Evolutionary conservation across 371 early-diverging fungal genomes (phyloP), one percentile per base, ranked within the genome.

Genomic region (Syncephalis plumigaleata): DNA sequence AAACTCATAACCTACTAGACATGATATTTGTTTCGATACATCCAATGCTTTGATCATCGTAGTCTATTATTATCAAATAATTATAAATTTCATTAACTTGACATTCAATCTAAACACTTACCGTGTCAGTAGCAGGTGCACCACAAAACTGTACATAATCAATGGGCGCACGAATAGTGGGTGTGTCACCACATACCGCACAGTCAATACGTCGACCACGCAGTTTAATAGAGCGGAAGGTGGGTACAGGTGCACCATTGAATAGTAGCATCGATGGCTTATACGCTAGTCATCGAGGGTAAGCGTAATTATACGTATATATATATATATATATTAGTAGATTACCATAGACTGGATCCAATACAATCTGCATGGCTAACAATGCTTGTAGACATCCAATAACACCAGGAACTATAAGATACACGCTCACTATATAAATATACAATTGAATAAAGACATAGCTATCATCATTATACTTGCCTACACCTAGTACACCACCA

Each of bases 401-500:
- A 25, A 95, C 67, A 5, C 99, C 99, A 0, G 91, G 84, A 2
- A 96, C 91, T 71, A 49, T 16, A 17, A 5, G 26, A 23, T 17
- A 8, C 2, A 36, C 17, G 13, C 25, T 26, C 24, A 27, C 13
- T 15, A 7, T 24, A 7, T 39, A 16, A 44, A 21, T n/a, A 50
- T 42, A 36, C 4, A 3, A 52, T 0, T 21, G 4, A 20, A 23
- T 22, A 22, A 48, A n/a, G n/a, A n/a, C n/a, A n/a, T n/a, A n/a
- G n/a, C n/a, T n/a, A n/a, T n/a, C n/a, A n/a, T 15, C 20, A 7
- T 15, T 5, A 5, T 36, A 56, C 56, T 51, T 64, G 70, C 78
- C 71, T 15, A 85, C 85, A 31, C 99, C 99, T 37, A 98, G 63
- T 7, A 99, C 97, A n/a, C 99, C 99, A n/a, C 83, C 86, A 55